These are phyloP conservation scores for Dioscorea cayenensis DNA, from an alignment of 116 monocot genomes.

Conservation along the genomic window DNA sequence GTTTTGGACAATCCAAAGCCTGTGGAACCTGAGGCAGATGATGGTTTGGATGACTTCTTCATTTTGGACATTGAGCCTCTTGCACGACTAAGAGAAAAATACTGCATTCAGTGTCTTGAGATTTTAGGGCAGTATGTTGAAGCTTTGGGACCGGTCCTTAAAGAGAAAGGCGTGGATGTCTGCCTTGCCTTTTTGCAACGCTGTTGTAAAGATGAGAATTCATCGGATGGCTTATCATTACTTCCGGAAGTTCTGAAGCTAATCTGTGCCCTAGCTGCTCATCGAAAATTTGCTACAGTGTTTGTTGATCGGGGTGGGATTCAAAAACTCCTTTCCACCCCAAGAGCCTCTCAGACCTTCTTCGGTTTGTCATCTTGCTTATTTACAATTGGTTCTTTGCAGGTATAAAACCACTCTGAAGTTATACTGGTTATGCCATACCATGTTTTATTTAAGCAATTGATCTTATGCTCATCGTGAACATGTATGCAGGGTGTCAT, in stretches of 20 bases:
- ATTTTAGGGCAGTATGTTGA: slow-evolving; percentile 97
- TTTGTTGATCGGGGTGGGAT: slow-evolving; percentile 98
- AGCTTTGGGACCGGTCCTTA: slow-evolving; percentile 88
- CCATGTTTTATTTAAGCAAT: background rate
- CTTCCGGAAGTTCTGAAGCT: slow-evolving; percentile 89
- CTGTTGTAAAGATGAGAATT: slow-evolving; percentile 39
- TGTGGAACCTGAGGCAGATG: slow-evolving; percentile 35
- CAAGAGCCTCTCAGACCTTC: slow-evolving; percentile 56
- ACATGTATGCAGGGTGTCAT: slow-evolving; percentile 62
- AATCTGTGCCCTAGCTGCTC: slow-evolving; percentile 84
- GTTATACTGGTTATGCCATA: background rate
- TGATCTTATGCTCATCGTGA: background rate
- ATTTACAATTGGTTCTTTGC: slow-evolving; percentile 94
- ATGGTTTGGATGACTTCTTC: slow-evolving; percentile 47
- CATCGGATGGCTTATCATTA: slow-evolving; percentile 26
- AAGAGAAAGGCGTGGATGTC: slow-evolving; percentile 98
- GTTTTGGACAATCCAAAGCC: slow-evolving; percentile 17
- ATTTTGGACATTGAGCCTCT: slow-evolving; percentile 67
- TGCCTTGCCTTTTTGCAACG: slow-evolving; percentile 78
- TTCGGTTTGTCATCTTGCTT: slow-evolving; percentile 91
- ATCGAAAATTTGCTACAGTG: slow-evolving; percentile 85
- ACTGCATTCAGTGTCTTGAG: slow-evolving; percentile 80
- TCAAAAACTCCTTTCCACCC: slow-evolving; percentile 75
- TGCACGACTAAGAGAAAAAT: slow-evolving; percentile 67
- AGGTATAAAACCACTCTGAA: slow-evolving; percentile 34